A percentile compares a stretch with the other conserved stretches of the same genome.
Conservation (phyloP, 345 rosid species). For the Pistacia vera region DNA sequence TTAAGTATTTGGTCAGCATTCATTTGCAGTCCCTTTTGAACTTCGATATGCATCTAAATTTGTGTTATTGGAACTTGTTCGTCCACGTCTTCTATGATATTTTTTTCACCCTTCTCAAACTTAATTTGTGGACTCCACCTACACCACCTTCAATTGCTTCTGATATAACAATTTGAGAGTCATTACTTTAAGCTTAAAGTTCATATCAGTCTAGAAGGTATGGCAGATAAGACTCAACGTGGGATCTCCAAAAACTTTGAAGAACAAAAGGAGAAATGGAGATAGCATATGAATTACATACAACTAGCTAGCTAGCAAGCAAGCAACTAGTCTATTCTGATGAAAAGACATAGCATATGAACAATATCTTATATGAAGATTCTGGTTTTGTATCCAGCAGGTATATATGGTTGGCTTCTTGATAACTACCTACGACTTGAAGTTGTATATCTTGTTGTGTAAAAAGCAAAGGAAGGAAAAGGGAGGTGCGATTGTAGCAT, state of each 20-base stretch:
- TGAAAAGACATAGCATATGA: neutral
- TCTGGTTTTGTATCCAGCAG: neutral
- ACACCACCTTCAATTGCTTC: neutral
- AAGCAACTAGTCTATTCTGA: neutral
- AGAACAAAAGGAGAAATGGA: no score
- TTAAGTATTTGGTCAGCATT: neutral
- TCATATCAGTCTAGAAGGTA: no score
- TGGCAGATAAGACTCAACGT: no score
- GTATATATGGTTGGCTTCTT: neutral
- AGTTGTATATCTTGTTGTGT: no score
- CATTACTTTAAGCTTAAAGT: neutral
- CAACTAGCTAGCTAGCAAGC: neutral
- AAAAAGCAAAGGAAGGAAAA: neutral
- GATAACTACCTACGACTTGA: no score
- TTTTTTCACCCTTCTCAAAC: no score
- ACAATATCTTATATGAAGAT: neutral
- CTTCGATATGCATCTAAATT: neutral
- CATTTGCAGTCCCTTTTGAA: neutral
- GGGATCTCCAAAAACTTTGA: no score
- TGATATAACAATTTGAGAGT: neutral
- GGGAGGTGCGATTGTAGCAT: neutral
- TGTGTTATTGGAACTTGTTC: conserved; percentile 4
- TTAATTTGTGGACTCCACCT: neutral
- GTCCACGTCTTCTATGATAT: neutral
- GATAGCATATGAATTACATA: no score